Evolutionary conservation across 2,329 filamentous ascomycete genomes (phyloP), one percentile per base, ranked within the genome.

Genomic region (Aspergillus sp.): DNA sequence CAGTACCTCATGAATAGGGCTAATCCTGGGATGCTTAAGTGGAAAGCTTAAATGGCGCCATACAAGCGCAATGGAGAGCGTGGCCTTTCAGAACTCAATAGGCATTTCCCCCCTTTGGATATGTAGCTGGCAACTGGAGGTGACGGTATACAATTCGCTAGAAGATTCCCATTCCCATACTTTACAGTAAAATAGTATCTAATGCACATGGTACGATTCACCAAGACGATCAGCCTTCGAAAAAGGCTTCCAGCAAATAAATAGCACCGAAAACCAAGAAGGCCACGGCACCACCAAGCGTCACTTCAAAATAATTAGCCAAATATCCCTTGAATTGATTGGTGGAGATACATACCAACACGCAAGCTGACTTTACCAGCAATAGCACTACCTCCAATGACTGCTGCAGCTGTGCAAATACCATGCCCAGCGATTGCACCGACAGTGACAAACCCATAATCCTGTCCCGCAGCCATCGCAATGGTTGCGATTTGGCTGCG

Each of bases 381-480:
- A 74, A 99, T 90, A 52, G 95, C 93, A 67, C 91, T 84, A 11
- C 95, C 95, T 44, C 95, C 95, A 60, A 99, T 83, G 40, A 99
- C 95, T 43, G 95, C 95, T 21, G 91, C 88, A 47, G 90, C 89
- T 6, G 95, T 98, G 79, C 95, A 99, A 64, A 93, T 85, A 46
- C 86, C 89, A 75, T 99, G 95, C 9, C 95, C 95, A 47, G 85
- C 82, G 37, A 95, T 85, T 1, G 95, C 93, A 58, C 95, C 95
- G 47, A 92, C 81, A 4, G 92, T 97, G 37, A 99, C 95, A 90
- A 92, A 97, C 93, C 93, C 98, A 75, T 98, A 99, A 73, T 99
- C 95, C 75, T 96, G 91, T 19, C 95, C 95, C 35, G 95, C 93
- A 50, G 95, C 95, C 95, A 99, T 99, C 54, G 95, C 95, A 71